phyloP scores from a whole-genome alignment of 768 basidiomycete species.

The Inosperma sp. region DNA sequence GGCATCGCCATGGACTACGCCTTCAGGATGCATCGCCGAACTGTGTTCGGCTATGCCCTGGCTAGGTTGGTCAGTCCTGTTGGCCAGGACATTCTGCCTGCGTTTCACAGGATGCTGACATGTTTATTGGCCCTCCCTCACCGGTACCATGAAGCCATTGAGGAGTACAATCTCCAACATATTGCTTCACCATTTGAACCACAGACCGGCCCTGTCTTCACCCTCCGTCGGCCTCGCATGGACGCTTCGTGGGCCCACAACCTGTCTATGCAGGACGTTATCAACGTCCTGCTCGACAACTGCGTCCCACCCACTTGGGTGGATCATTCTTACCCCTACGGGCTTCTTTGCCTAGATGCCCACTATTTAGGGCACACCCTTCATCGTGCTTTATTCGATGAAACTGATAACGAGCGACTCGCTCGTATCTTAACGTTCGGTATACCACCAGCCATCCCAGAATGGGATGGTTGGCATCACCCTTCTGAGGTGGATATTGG shows the following conservation, averaged over 20 bases:
- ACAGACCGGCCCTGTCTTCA: background rate
- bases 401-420: background rate
- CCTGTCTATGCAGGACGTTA: background rate
- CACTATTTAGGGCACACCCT: background rate
- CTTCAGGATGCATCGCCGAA: background rate
- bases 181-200: background rate
- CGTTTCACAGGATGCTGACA: background rate
- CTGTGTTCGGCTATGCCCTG: conserved; percentile 1
- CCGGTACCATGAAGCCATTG: background rate
- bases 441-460: background rate
- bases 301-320: conserved; percentile 6
- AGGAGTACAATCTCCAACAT: background rate
- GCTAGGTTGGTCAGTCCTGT: background rate
- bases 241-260: background rate
- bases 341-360: background rate
- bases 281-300: background rate
- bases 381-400: no score
- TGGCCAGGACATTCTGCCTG: no score
- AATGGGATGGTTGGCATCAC: no score
- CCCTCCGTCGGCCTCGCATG: background rate
- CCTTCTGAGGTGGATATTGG: no score
- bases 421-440: background rate
- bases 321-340: conserved; percentile 1
- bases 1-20: background rate
- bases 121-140: background rate